Evolutionary conservation across 371 early-diverging fungal genomes (phyloP).

Genomic region (Syncephalastrum sp.): DNA sequence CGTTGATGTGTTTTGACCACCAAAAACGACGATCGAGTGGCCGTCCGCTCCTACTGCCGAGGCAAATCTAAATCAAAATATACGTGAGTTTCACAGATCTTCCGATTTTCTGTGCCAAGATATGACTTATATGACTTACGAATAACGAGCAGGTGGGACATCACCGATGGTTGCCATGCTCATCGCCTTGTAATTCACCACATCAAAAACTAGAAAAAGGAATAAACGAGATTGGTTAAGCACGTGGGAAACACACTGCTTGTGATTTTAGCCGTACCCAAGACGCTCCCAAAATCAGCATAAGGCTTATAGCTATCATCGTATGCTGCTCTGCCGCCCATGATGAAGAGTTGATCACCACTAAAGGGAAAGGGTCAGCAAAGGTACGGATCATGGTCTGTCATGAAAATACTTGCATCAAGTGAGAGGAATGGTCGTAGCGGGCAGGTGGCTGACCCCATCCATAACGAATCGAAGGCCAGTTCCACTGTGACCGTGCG

Average conservation of each 20-base stretch:
- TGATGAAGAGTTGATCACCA: constrained; percentile 15
- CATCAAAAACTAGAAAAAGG: constrained; percentile 16
- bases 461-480: constrained; percentile 15
- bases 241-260: background rate
- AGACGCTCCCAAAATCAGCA: constrained; percentile 19
- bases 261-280: constrained; percentile 4
- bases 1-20: constrained; percentile 18
- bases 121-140: constrained; percentile 1
- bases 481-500: constrained; percentile 9
- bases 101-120: background rate
- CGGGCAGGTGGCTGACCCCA: constrained; percentile 19
- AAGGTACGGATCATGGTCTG: background rate
- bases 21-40: constrained; percentile 39
- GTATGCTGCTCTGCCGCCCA: constrained; percentile 14
- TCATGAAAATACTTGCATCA: constrained; percentile 12
- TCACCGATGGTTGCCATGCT: constrained; percentile 25
- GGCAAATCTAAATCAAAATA: constrained; percentile 20
- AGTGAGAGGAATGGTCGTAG: constrained; percentile 14
- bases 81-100: background rate
- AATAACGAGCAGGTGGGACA: constrained; percentile 11
- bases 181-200: constrained; percentile 11
- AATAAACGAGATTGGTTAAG: background rate
- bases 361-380: background rate
- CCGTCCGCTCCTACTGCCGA: constrained; percentile 34
- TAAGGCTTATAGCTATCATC: constrained; percentile 2